phyloP scores from a whole-genome alignment of 1,284 basidiomycete species.

The Apiotrichum siamense region DNA sequence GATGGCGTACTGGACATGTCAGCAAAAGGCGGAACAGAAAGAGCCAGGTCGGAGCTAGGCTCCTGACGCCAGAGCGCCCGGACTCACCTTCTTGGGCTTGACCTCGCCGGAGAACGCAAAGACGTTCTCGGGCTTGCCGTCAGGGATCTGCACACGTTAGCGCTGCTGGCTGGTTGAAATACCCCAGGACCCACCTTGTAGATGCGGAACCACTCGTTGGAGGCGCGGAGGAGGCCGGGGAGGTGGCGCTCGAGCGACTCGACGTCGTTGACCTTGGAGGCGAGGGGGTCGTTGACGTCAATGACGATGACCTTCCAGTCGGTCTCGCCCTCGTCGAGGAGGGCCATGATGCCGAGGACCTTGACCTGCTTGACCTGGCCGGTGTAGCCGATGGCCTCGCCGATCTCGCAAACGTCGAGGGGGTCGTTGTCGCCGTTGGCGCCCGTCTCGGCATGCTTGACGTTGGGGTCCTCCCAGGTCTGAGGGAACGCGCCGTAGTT shows the following conservation, averaged over 20 bases:
- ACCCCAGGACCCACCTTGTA: not conserved
- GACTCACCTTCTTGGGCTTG: slow-evolving; percentile 69
- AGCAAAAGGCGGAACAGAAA: not conserved
- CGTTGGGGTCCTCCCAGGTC: slow-evolving; percentile 97
- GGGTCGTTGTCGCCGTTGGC: slow-evolving; percentile 99
- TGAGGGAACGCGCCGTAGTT: slow-evolving; percentile 97
- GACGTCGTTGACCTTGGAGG: slow-evolving; percentile 94
- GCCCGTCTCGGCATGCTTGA: slow-evolving; percentile 91
- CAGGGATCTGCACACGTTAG: slow-evolving; percentile 67
- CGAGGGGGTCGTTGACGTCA: slow-evolving; percentile 93
- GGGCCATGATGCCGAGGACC: slow-evolving; percentile 99
- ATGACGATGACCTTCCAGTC: slow-evolving; percentile 99
- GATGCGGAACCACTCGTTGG: slow-evolving; percentile 82
- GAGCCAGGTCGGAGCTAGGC: not conserved
- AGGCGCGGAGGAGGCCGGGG: slow-evolving; percentile 90
- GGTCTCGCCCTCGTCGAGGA: slow-evolving; percentile 95
- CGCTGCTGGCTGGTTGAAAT: not conserved
- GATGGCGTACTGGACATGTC: slow-evolving; percentile 71
- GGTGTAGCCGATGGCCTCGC: slow-evolving; percentile 94
- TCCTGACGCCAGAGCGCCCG: too few relatives aligned
- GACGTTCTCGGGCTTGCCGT: slow-evolving; percentile 98
- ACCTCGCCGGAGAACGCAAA: slow-evolving; percentile 99
- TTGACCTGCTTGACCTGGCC: slow-evolving; percentile 99
- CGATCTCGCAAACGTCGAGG: slow-evolving; percentile 99
- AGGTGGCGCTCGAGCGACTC: slow-evolving; percentile 99